Base-by-base conservation (phyloP, 345 rosid species). In the Acer negundo region DNA sequence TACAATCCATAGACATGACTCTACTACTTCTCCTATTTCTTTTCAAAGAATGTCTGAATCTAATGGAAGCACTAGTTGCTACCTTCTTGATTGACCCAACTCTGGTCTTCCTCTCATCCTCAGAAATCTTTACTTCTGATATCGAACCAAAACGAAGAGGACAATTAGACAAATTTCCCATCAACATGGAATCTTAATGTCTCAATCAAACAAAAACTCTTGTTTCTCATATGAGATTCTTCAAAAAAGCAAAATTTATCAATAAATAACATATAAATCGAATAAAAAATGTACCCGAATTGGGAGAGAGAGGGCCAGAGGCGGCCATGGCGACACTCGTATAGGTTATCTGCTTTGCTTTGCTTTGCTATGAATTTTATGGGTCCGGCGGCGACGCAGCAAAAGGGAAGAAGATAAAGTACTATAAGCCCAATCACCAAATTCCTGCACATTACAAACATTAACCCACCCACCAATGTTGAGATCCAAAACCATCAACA, bases 11-110 rank as follows among this genome's bases (percentile, higher is more conserved):
- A 16, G 97, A 86, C 84, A 87, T 80, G 35, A 96, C 94, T 79
- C 87, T 91, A 81, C 98, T 89, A 74, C 98, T 94, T 80, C 92
- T 88, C 80, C 90, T 87, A 40, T 86, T 83, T 80, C 69, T 91
- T 75, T 87, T 91, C 69, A 96, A 77, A 20, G 99, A 94, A 74
- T 89, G 81, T 81, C 94, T 86, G 81, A 94, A 87, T 84, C 90
- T 94, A n/a, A 85, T 88, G 63, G 99, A 95, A 81, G 93, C 89
- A 75, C 59, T 87, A 31, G 85, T 80, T 59, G 90, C 89, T 76
- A 83, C 87, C 86, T 89, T 89, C 89, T 81, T 94, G 44, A 96
- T 75, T 69, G 97, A 91, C 12, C 87, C 94, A 80, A 86, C 88
- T 80, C 83, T 86, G 40, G 81, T 83, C 82, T 89, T 83, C 81